Conservation (phyloP, 805 yeast genomes). For the Aciculoconidium aculeatum region DNA sequence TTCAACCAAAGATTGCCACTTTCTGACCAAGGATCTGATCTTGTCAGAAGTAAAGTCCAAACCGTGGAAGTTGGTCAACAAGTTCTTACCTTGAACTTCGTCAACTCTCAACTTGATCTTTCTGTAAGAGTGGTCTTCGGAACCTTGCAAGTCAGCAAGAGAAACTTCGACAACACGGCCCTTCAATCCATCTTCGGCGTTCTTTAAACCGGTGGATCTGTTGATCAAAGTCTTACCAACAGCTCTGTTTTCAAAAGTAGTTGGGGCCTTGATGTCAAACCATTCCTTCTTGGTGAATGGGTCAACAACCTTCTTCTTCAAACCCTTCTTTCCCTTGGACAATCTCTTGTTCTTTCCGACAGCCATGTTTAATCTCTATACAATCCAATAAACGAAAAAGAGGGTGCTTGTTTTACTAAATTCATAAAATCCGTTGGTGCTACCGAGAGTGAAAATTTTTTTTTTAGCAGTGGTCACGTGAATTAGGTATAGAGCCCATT, state of each 20-base stretch:
- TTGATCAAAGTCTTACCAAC: constrained; percentile 98
- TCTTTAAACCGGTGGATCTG: constrained; percentile 97
- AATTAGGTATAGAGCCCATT: no score
- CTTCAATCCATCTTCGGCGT: constrained; percentile 96
- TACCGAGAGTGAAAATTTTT: no score
- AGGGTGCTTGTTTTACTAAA: no score
- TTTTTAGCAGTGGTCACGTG: no score
- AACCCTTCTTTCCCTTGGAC: constrained; percentile 89
- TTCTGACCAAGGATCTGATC: constrained; percentile 95
- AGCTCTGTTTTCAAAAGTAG: constrained; percentile 96
- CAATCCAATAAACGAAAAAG: no score
- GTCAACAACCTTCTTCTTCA: constrained; percentile 98
- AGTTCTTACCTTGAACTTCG: constrained; percentile 98
- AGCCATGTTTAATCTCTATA: constrained; percentile 11
- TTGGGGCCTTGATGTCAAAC: constrained; percentile 98
- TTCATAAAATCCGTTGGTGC: no score
- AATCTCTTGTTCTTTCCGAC: constrained; percentile 83
- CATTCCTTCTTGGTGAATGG: constrained; percentile 99
- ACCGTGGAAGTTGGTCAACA: constrained; percentile 99
- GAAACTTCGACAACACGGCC: constrained; percentile 96
- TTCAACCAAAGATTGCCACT: constrained; percentile 98
- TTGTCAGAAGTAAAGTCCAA: constrained; percentile 97
- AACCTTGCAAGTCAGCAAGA: constrained; percentile 96
- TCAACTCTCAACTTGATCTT: constrained; percentile 96
- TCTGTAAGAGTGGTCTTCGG: constrained; percentile 98